Percentiles rank a stretch among this genome's conserved stretches.
phyloP scores from a whole-genome alignment of 2,329 filamentous ascomycete genomes.

The Neofusicoccum parvum region DNA sequence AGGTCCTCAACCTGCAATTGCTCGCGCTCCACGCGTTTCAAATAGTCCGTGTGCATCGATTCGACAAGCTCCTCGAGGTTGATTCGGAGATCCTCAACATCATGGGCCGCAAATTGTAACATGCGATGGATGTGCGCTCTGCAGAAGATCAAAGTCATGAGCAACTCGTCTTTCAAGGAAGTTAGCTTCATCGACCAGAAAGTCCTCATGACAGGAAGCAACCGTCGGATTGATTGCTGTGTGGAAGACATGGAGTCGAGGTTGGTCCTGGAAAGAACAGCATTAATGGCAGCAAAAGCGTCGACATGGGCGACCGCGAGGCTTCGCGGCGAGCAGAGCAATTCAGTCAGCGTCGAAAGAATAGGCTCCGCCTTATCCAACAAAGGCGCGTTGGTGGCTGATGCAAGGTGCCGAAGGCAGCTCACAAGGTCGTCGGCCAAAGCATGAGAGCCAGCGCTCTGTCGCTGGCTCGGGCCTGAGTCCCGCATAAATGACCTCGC shows the following conservation, averaged over 20 bases:
- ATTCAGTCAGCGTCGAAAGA: slow-evolving; percentile 58
- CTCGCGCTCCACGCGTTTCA: slow-evolving; percentile 68
- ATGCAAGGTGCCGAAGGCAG: slow-evolving; percentile 66
- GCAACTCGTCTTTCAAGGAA: slow-evolving; percentile 71
- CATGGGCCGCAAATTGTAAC: slow-evolving; percentile 34
- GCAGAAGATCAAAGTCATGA: slow-evolving; percentile 70
- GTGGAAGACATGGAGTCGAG: slow-evolving; percentile 69
- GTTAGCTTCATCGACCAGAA: slow-evolving; percentile 76
- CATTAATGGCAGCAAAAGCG: slow-evolving; percentile 76
- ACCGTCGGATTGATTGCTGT: slow-evolving; percentile 58
- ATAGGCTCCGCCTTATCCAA: slow-evolving; percentile 59
- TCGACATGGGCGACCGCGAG: slow-evolving; percentile 68
- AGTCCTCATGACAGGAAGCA: slow-evolving; percentile 71
- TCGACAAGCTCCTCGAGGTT: slow-evolving; percentile 68
- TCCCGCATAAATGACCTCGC: slow-evolving; percentile 18
- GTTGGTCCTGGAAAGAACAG: slow-evolving; percentile 65
- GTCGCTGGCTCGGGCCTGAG: not conserved
- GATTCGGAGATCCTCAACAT: slow-evolving; percentile 37
- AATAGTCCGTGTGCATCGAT: slow-evolving; percentile 76
- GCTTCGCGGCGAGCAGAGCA: slow-evolving; percentile 63
- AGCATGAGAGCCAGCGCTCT: slow-evolving; percentile 25
- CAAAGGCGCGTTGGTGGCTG: slow-evolving; percentile 69
- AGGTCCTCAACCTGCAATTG: slow-evolving; percentile 80
- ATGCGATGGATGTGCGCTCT: slow-evolving; percentile 43
- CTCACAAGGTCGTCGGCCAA: slow-evolving; percentile 51